A percentile compares a stretch with the other conserved stretches of the same genome.
phyloP scores from a whole-genome alignment of 768 basidiomycete genomes.

The Coprinellus aureogranulatus region DNA sequence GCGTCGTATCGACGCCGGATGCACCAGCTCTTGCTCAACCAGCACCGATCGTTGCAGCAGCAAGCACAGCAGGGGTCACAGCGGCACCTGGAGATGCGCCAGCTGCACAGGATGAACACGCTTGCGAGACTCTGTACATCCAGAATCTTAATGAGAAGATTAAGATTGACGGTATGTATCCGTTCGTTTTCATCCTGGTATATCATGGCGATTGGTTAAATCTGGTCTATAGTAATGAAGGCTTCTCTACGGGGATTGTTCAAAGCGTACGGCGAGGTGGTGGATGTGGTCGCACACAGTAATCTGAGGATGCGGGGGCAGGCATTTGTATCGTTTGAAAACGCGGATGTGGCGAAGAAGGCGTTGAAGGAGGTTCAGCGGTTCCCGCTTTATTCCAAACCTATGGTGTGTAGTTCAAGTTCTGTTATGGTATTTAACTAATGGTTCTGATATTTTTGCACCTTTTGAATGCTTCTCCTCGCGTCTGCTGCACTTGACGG shows the following conservation, averaged over 20 bases:
- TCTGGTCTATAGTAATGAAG: conserved; percentile 67
- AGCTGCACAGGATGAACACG: conserved; percentile 37
- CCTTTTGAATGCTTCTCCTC: too few relatives aligned
- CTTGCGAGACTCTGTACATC: conserved; percentile 88
- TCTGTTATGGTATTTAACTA: conserved; percentile 4
- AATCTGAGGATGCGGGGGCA: conserved; percentile 98
- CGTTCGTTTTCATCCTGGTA: background rate
- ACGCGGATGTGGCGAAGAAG: conserved; percentile 51
- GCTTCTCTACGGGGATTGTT: conserved; percentile 84
- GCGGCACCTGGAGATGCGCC: background rate
- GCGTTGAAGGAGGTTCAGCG: conserved; percentile 91
- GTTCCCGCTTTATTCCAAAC: conserved; percentile 94
- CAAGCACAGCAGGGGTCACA: background rate
- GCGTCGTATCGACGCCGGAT: background rate
- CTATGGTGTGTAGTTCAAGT: conserved; percentile 64
- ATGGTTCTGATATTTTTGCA: too few relatives aligned
- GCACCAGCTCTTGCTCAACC: conserved; percentile 1
- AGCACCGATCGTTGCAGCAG: background rate
- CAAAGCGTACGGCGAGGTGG: conserved; percentile 87
- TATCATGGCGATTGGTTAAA: conserved; percentile 2
- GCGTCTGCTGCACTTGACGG: too few relatives aligned
- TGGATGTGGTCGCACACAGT: conserved; percentile 92
- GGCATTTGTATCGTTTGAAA: conserved; percentile 88
- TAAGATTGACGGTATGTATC: conserved; percentile 62
- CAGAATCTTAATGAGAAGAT: conserved; percentile 97